Conservation (phyloP, 352 stramenopile species). For the Phytophthora multivora region DNA sequence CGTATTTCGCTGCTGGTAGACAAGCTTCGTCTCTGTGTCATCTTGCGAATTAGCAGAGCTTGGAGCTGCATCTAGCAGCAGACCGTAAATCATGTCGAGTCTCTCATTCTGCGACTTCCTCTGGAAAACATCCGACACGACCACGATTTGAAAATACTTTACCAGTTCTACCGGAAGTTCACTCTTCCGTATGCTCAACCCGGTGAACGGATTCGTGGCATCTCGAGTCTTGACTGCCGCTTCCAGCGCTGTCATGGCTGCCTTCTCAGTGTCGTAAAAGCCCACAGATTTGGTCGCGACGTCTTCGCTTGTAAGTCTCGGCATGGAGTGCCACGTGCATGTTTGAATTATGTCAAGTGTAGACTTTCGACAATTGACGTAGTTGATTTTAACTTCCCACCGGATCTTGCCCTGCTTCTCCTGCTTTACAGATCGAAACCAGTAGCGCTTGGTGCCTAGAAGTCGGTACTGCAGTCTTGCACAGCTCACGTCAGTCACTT, state of each 20-base stretch:
- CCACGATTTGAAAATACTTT: conserved; percentile 48
- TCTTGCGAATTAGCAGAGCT: conserved; percentile 5
- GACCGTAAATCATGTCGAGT: conserved; percentile 51
- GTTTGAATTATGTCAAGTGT: conserved; percentile 26
- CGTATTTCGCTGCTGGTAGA: conserved; percentile 7
- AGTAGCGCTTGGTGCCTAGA: conserved; percentile 68
- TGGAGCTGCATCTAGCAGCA: conserved; percentile 18
- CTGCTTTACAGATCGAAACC: conserved; percentile 69
- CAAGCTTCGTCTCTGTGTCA: background rate
- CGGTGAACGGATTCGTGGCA: conserved; percentile 50
- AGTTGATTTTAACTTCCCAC: conserved; percentile 66
- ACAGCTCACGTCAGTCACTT: conserved; percentile 56
- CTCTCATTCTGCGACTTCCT: conserved; percentile 50
- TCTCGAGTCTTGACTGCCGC: conserved; percentile 43
- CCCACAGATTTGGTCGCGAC: conserved; percentile 52
- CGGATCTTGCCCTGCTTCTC: conserved; percentile 58
- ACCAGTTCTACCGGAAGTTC: conserved; percentile 39
- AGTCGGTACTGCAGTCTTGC: conserved; percentile 63
- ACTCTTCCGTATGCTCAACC: conserved; percentile 16
- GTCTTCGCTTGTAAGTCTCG: conserved; percentile 47
- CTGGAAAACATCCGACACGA: conserved; percentile 62
- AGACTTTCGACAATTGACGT: conserved; percentile 56
- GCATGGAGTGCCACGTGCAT: conserved; percentile 42
- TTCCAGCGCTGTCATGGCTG: conserved; percentile 43
- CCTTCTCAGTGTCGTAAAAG: conserved; percentile 65